These are phyloP conservation scores for Podosphaera aphanis DNA, from an alignment of 2,329 filamentous ascomycete genomes.

Conservation along the genomic window DNA sequence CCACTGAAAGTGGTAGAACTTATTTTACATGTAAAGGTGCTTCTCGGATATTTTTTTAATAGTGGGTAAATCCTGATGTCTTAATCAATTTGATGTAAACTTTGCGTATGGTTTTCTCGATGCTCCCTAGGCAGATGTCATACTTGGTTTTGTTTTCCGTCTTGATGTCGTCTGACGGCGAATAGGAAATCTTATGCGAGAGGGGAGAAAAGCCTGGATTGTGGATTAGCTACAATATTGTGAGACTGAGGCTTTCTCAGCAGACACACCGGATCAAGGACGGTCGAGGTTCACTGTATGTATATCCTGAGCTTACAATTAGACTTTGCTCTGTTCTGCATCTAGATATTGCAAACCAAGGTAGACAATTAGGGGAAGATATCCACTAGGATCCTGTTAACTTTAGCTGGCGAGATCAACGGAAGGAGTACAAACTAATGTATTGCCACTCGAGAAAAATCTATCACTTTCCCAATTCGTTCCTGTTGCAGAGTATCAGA, in stretches of 20 bases:
- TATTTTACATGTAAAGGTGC: too few relatives aligned
- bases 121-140: too few relatives aligned
- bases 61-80: too few relatives aligned
- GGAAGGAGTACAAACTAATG: constrained; percentile 52
- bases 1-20: too few relatives aligned
- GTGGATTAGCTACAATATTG: constrained; percentile 5
- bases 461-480: constrained; percentile 92
- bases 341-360: constrained; percentile 38
- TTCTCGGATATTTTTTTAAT: too few relatives aligned
- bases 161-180: too few relatives aligned
- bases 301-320: constrained; percentile 43
- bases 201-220: constrained; percentile 37
- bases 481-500: constrained; percentile 34
- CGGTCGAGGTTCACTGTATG: constrained; percentile 76
- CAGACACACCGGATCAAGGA: constrained; percentile 41
- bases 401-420: constrained; percentile 1
- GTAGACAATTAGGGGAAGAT: constrained; percentile 89
- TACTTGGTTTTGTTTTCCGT: too few relatives aligned
- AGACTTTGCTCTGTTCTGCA: neutral
- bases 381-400: constrained; percentile 43
- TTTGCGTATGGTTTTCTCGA: too few relatives aligned
- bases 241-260: too few relatives aligned
- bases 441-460: constrained; percentile 75
- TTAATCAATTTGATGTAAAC: too few relatives aligned
- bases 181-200: constrained; percentile 25